Evolutionary conservation across 2,329 filamentous ascomycete species (phyloP), one percentile per base, ranked within the genome.

Genomic region (Metarhizium sp.): DNA sequence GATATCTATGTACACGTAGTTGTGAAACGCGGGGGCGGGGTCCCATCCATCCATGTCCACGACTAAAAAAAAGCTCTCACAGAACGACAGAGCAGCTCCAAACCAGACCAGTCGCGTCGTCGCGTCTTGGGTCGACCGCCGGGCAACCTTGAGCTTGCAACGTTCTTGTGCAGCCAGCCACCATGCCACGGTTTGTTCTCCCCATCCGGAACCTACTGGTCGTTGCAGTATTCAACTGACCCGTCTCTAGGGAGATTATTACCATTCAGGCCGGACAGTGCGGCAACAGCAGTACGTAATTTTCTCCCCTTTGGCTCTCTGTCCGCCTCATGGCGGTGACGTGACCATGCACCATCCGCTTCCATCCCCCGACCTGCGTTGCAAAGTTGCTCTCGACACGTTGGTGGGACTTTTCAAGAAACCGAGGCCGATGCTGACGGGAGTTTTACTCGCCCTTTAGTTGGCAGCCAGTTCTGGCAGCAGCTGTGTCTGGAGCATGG

Each of bases 261-360:
- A 99, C 95, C 59, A 88, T 99, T 66, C 94, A 99, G 76, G 92
- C 95, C 62, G 94, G 94, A 81, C 94, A 97, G 75, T 97, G 94
- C 81, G 94, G 92, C 82, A 97, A 97, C 77, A 96, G 92, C 84
- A 92, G 92, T 96, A 71, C 79, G 89, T 88, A 30, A 20, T 38
- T 7, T 30, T 14, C 50, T 54, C n/a, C 42, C 18, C 16, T 11
- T 45, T 16, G 6, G 6, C 18, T 45, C n/a, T 20, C n/a, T 2
- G 7, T 34, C 32, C 10, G 7, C 32, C 32, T 8, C 32, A 34
- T 8, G 32, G 32, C 7, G 32, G 32, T 25, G 25, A 25, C 25
- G 25, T 25, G 25, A 25, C 25, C 25, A 25, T 25, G 25, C 25
- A 25, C 25, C 25, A 25, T 25, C 25, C 25, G 1, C 1, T 25